Conservation (phyloP, 2,329 filamentous ascomycete species). For the Daldinia eschscholtzii region DNA sequence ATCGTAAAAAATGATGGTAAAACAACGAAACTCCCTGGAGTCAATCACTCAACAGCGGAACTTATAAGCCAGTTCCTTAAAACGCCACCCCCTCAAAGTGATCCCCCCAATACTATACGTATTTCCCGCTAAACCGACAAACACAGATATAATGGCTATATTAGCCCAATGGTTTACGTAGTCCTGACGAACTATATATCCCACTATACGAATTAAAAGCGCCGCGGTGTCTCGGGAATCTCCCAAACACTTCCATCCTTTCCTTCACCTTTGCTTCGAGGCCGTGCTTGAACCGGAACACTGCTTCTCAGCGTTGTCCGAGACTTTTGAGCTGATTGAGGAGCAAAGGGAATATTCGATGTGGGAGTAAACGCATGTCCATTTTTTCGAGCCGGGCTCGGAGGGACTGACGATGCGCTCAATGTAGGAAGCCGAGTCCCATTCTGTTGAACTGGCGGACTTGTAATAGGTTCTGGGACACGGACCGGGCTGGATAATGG, state of each 20-base stretch:
- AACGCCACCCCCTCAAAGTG: constrained; percentile 10
- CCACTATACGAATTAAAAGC: constrained; percentile 15
- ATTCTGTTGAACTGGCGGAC: constrained; percentile 29
- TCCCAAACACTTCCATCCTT: constrained; percentile 27
- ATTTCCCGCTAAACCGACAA: background rate
- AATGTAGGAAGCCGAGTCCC: constrained; percentile 13
- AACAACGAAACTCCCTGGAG: constrained; percentile 8
- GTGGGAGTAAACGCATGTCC: constrained; percentile 48
- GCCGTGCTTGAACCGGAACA: constrained; percentile 22
- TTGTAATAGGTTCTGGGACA: constrained; percentile 48
- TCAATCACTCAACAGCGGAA: background rate
- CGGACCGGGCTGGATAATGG: constrained; percentile 48
- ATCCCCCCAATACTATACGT: background rate
- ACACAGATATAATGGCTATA: background rate
- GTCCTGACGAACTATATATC: background rate
- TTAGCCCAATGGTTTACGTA: background rate
- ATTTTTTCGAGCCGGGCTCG: constrained; percentile 40
- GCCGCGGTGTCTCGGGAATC: constrained; percentile 38
- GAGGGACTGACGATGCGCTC: constrained; percentile 40
- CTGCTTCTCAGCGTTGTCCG: constrained; percentile 29
- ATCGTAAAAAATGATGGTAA: constrained; percentile 21
- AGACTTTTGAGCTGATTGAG: constrained; percentile 30
- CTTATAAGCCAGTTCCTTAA: background rate
- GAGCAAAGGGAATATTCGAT: constrained; percentile 48
- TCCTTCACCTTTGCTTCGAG: constrained; percentile 24